Conservation (phyloP, 1,139 yeast species). For the Candida glucosophila region DNA sequence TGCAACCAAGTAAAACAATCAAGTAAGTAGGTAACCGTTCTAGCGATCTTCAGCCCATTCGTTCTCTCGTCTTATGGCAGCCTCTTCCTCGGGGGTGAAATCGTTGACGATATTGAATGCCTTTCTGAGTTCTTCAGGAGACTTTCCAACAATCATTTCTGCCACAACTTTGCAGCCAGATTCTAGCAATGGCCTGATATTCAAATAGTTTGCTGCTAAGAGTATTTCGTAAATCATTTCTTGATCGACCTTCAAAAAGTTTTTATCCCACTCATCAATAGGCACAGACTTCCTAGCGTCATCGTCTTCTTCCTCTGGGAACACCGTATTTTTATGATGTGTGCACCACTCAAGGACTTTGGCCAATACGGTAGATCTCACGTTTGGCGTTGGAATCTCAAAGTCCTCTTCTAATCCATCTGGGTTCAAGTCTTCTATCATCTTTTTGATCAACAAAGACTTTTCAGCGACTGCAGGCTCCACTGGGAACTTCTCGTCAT, state of each 20-base stretch:
- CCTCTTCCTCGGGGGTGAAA: conserved; percentile 97
- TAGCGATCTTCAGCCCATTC: conserved; percentile 99
- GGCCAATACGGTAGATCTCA: conserved; percentile 75
- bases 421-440: conserved; percentile 74
- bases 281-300: conserved; percentile 79
- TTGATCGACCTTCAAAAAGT: conserved; percentile 92
- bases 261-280: conserved; percentile 94
- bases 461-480: conserved; percentile 86
- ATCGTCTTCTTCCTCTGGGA: conserved; percentile 68
- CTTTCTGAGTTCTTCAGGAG: conserved; percentile 94
- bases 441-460: conserved; percentile 79
- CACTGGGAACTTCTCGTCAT: conserved; percentile 63
- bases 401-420: conserved; percentile 55
- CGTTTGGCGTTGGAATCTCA: conserved; percentile 90
- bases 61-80: conserved; percentile 92
- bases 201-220: conserved; percentile 90
- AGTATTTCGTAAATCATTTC: conserved; percentile 97
- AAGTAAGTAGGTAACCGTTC: no score
- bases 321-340: conserved; percentile 81
- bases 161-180: conserved; percentile 98
- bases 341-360: conserved; percentile 97
- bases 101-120: conserved; percentile 94
- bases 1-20: no score
- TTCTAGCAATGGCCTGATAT: conserved; percentile 85
- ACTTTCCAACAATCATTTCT: conserved; percentile 93